Evolutionary conservation across 106 monocot species (phyloP), one percentile per base, ranked within the genome.

Genomic region (Xerophyta viscosa): DNA sequence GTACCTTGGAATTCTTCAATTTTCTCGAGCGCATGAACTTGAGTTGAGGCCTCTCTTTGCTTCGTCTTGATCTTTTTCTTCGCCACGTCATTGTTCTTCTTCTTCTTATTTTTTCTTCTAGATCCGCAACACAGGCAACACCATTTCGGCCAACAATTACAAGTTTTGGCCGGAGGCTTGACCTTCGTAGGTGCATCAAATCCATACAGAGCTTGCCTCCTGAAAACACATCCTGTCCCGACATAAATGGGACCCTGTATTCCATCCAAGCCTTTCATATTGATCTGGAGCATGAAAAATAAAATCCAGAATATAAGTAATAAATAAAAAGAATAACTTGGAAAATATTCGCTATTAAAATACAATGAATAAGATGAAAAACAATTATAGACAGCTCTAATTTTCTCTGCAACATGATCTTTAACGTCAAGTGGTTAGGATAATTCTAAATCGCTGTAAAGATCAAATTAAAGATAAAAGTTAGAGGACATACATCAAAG

Each of bases 231-330:
- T 20, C 88, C 88, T 27, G 88, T 88, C 4, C 88, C 88, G 10
- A 88, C 88, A 63, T 89, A 89, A 12, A 89, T 83, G 29, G 88
- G 88, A 14, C 88, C 88, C 50, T 89, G 88, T 24, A 89, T 65
- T 9, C 88, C 88, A 70, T 89, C 89, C 45, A 89, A 76, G 2
- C 83, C 83, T 60, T 89, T 89, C 83, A 89, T 89, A 41, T 89
- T 83, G 54, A 89, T 77, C 89, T 83, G 64, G 25, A 43, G 8
- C 19, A 49, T 17, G 4, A 42, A 14, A 61, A 62, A 39, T 17
- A 0, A 27, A n/a, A 36, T 5, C 7, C 11, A 36, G 11, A 36
- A 36, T 36, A 36, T 36, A 36, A 47, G 31, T 21, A n/a, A n/a
- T n/a, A n/a, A n/a, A n/a, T n/a, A n/a, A n/a, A n/a, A n/a, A n/a